phyloP scores from a whole-genome alignment of 306 rosid species.

The Alnus glutinosa region DNA sequence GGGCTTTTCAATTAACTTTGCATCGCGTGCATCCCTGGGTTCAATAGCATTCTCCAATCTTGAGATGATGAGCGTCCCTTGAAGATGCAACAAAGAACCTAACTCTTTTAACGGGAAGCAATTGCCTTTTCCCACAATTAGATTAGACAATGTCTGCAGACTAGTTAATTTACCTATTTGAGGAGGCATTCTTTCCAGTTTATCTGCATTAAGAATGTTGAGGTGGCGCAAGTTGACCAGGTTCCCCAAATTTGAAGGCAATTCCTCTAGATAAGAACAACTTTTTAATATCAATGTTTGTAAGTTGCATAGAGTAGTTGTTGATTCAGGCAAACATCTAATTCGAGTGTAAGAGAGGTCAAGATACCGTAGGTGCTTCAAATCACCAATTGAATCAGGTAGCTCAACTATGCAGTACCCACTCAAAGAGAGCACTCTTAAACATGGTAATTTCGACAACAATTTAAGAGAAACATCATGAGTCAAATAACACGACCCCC shows the following conservation, averaged over 20 bases:
- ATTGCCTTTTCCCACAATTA: background rate
- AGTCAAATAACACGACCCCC: conserved; percentile 34
- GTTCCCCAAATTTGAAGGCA: background rate
- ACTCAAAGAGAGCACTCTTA: background rate
- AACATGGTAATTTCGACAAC: background rate
- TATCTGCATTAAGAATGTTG: background rate
- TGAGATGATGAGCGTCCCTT: conserved; percentile 9
- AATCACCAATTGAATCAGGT: background rate
- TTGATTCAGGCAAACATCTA: background rate
- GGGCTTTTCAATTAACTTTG: background rate
- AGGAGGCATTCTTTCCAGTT: background rate
- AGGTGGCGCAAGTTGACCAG: background rate
- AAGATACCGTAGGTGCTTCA: conserved; percentile 8
- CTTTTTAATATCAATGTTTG: background rate
- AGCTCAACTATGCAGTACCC: background rate
- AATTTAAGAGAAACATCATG: background rate
- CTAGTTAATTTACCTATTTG: background rate
- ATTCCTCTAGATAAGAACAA: background rate
- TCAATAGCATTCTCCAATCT: background rate
- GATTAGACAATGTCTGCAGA: background rate
- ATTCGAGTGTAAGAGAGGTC: rapidly evolving
- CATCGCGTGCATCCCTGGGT: background rate
- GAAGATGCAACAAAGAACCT: background rate
- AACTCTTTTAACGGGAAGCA: background rate
- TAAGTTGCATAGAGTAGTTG: background rate